Conservation (phyloP, 73 alveolate genomes). For the Stentor roeselii region DNA sequence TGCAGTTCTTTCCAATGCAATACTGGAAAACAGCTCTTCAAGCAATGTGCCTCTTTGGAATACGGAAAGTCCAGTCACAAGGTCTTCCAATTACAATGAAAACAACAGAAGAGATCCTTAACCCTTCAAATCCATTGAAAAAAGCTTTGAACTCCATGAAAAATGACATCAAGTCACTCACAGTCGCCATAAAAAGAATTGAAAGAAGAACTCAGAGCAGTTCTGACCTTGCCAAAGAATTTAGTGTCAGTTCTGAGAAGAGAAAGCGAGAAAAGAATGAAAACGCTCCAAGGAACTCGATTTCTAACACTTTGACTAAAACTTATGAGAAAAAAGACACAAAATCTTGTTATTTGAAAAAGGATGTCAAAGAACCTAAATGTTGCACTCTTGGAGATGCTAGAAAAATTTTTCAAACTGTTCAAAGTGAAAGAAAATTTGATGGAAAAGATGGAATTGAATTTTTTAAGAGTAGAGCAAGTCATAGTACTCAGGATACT, state of each 20-base stretch:
- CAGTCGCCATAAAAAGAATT: background rate
- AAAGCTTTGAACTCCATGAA: background rate
- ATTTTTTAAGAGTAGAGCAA: too few species aligned
- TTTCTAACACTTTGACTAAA: background rate
- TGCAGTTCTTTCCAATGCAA: background rate
- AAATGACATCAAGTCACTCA: background rate
- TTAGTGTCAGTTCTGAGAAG: too few species aligned
- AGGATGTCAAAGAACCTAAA: background rate
- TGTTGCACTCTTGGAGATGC: background rate
- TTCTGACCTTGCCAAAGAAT: background rate
- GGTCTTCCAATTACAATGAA: background rate
- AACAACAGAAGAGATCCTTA: background rate
- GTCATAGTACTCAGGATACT: too few species aligned
- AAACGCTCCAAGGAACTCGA: too few species aligned
- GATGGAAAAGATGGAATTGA: too few species aligned
- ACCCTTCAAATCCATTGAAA: background rate
- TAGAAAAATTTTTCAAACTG: too few species aligned
- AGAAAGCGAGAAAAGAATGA: too few species aligned
- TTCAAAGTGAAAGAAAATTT: too few species aligned
- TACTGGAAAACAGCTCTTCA: background rate
- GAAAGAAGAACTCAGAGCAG: slow-evolving; percentile 1
- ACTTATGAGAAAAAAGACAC: background rate
- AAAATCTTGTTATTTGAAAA: background rate
- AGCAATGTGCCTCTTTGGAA: background rate
- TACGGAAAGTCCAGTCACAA: background rate